Percentiles rank a stretch among this genome's conserved stretches.
Conservation (phyloP, 2,329 filamentous ascomycete species). For the Colletotrichum chrysophilum region DNA sequence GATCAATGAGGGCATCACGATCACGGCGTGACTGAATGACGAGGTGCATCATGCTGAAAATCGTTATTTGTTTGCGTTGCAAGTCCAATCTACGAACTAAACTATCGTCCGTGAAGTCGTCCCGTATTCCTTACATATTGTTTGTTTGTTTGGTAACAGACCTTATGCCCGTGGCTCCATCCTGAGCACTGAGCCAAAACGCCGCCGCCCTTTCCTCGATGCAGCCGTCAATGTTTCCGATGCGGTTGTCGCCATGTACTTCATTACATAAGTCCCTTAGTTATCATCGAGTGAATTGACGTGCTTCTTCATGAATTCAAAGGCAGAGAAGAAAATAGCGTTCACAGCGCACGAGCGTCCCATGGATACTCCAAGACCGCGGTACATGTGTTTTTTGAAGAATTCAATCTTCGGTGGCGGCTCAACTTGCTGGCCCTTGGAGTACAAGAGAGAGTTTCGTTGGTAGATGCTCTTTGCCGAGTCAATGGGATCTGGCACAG, state of each 20-base stretch:
- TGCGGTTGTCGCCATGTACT: background rate
- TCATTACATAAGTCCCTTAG: slow-evolving; percentile 2
- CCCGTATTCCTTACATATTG: background rate
- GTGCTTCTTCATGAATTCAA: slow-evolving; percentile 80
- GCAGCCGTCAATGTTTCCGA: background rate
- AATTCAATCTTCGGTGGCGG: slow-evolving; percentile 77
- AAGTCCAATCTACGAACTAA: background rate
- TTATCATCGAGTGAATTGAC: slow-evolving; percentile 60
- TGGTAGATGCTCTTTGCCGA: slow-evolving; percentile 88
- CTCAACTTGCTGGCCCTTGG: slow-evolving; percentile 67
- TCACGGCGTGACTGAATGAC: background rate
- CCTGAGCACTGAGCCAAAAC: slow-evolving; percentile 1
- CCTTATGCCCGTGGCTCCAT: background rate
- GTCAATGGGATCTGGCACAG: slow-evolving; percentile 68
- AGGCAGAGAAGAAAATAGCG: slow-evolving; percentile 88
- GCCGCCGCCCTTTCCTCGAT: background rate
- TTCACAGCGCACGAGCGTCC: slow-evolving; percentile 82
- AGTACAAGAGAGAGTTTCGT: slow-evolving; percentile 76
- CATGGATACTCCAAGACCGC: slow-evolving; percentile 84
- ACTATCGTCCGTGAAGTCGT: background rate
- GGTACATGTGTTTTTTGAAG: slow-evolving; percentile 80
- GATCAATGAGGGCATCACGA: background rate
- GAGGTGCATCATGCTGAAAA: background rate
- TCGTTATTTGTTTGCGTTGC: background rate
- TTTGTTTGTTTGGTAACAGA: background rate